phyloP scores from a whole-genome alignment of 1,139 yeast species.

The Geotrichum fermentans region DNA sequence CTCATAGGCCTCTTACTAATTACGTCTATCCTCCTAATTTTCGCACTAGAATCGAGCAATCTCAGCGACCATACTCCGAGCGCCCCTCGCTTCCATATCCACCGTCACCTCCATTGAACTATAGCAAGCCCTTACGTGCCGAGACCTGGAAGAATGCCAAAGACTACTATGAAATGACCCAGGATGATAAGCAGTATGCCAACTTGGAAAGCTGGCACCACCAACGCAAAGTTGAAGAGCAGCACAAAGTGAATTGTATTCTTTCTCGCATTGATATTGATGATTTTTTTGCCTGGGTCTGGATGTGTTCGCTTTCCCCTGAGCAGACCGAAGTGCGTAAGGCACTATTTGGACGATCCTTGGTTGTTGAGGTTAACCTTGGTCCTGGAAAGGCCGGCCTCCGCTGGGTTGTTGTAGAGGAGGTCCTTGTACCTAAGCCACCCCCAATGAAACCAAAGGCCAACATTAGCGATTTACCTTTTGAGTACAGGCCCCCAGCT shows the following conservation, averaged over 20 bases:
- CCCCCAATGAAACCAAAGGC: conserved; percentile 26
- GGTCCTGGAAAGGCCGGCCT: conserved; percentile 44
- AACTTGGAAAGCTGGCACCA: conserved; percentile 14
- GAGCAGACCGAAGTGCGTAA: conserved; percentile 68
- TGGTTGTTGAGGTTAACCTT: conserved; percentile 61
- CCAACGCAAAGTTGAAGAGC: conserved; percentile 18
- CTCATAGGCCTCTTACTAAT: conserved; percentile 30
- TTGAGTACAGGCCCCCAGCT: conserved; percentile 5
- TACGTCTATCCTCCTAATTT: conserved; percentile 33
- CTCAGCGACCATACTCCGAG: conserved; percentile 29
- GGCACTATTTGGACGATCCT: conserved; percentile 70
- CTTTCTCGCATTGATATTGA: conserved; percentile 69
- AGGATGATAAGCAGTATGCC: conserved; percentile 9
- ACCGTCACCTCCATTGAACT: conserved; percentile 14
- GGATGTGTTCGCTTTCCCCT: conserved; percentile 73
- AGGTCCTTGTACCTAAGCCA: conserved; percentile 36
- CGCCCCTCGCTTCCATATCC: conserved; percentile 30
- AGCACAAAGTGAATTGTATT: conserved; percentile 43
- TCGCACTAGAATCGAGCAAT: conserved; percentile 24
- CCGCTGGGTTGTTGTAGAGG: conserved; percentile 80
- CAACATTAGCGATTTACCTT: conserved; percentile 12
- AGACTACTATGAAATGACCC: conserved; percentile 13
- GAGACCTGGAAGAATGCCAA: conserved; percentile 18
- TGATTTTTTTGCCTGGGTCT: conserved; percentile 87
- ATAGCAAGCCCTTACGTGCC: conserved; percentile 8